Conservation (phyloP, 2,329 filamentous ascomycete species). For the Aspergillus niger region DNA sequence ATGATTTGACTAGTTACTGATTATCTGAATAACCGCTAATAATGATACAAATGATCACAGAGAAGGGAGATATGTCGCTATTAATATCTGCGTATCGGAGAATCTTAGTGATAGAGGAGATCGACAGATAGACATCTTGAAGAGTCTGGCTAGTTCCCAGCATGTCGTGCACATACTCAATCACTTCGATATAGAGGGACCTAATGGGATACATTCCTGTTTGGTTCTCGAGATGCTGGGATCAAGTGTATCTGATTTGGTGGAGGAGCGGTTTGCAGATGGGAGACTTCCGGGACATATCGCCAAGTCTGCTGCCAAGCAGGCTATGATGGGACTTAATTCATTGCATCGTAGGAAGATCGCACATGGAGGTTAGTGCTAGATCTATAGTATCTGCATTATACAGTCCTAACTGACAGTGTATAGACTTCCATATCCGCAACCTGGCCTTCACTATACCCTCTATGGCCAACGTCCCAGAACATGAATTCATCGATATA, state of each 20-base stretch:
- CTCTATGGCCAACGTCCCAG: slow-evolving; percentile 15
- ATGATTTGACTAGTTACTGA: not conserved
- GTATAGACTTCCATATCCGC: slow-evolving; percentile 30
- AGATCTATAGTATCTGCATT: slow-evolving; percentile 1
- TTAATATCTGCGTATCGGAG: slow-evolving; percentile 28
- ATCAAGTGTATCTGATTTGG: slow-evolving; percentile 41
- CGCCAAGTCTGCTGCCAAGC: slow-evolving; percentile 46
- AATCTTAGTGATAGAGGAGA: slow-evolving; percentile 3
- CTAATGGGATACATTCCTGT: slow-evolving; percentile 51
- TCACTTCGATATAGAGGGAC: slow-evolving; percentile 43
- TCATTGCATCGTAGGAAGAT: slow-evolving; percentile 44
- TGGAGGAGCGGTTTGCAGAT: slow-evolving; percentile 37
- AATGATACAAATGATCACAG: slow-evolving; percentile 9
- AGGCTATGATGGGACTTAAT: slow-evolving; percentile 41
- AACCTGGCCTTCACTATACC: slow-evolving; percentile 32
- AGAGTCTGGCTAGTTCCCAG: slow-evolving; percentile 14
- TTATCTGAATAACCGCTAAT: slow-evolving; percentile 7
- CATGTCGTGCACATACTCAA: slow-evolving; percentile 42
- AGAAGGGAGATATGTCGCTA: slow-evolving; percentile 25
- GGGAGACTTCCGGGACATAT: slow-evolving; percentile 44
- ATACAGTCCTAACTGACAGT: slow-evolving; percentile 20
- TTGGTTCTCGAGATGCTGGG: slow-evolving; percentile 47
- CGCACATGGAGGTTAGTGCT: slow-evolving; percentile 41
- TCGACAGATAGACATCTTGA: slow-evolving; percentile 23
- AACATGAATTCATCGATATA: slow-evolving; percentile 23